These are phyloP conservation scores for Diaporthe ilicicola DNA, from an alignment of 2,329 filamentous ascomycete genomes.

Conservation along the genomic window DNA sequence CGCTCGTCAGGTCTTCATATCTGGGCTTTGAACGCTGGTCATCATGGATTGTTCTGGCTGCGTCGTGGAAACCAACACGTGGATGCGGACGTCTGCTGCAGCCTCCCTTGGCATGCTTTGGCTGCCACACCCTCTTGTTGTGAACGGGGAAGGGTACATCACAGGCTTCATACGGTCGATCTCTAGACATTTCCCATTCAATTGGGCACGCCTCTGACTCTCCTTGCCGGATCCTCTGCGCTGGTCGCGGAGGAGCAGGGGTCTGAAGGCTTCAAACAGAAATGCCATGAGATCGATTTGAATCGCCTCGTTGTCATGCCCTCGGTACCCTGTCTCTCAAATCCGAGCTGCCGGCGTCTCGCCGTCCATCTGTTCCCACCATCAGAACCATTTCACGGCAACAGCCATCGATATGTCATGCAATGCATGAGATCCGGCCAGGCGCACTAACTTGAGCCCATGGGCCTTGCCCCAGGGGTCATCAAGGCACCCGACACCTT, in stretches of 20 bases:
- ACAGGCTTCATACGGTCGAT: slow-evolving; percentile 59
- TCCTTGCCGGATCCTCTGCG: slow-evolving; percentile 53
- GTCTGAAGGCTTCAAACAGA: slow-evolving; percentile 56
- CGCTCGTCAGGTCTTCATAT: slow-evolving; percentile 76
- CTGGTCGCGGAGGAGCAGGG: slow-evolving; percentile 48
- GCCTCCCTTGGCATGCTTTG: slow-evolving; percentile 24
- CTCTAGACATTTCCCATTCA: slow-evolving; percentile 45
- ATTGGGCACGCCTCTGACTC: slow-evolving; percentile 38
- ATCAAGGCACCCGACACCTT: slow-evolving; percentile 58
- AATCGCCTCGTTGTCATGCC: slow-evolving; percentile 50
- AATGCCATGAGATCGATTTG: slow-evolving; percentile 48
- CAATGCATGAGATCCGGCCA: slow-evolving; percentile 58
- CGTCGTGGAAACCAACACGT: slow-evolving; percentile 39
- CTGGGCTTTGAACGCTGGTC: slow-evolving; percentile 70
- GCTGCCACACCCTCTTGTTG: slow-evolving; percentile 38
- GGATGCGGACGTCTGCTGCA: slow-evolving; percentile 29
- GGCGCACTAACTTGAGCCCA: slow-evolving; percentile 64
- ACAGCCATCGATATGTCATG: slow-evolving; percentile 55
- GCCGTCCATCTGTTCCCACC: slow-evolving; percentile 42
- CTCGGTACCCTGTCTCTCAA: slow-evolving; percentile 50
- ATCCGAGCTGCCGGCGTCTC: slow-evolving; percentile 36
- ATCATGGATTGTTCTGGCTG: slow-evolving; percentile 38
- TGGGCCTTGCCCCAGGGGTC: slow-evolving; percentile 52
- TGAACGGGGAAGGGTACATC: slow-evolving; percentile 54
- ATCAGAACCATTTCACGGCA: slow-evolving; percentile 52